phyloP scores from a whole-genome alignment of 2,329 filamentous ascomycete genomes.

The Neopestalotiopsis rosae region DNA sequence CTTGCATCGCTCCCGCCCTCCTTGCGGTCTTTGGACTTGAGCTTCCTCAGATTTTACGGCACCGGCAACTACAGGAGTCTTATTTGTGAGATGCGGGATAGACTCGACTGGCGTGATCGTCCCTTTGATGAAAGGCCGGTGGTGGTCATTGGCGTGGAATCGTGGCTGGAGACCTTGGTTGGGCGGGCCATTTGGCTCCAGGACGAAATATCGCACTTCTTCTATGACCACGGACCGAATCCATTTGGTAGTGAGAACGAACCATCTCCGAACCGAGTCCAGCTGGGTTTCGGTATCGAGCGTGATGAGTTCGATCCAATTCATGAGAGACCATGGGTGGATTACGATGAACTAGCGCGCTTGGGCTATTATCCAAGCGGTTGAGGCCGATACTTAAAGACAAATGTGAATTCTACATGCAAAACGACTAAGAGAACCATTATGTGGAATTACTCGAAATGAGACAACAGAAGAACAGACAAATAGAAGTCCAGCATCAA shows the following conservation, averaged over 20 bases:
- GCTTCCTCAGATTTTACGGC: background rate
- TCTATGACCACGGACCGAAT: background rate
- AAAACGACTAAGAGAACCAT: too few relatives aligned
- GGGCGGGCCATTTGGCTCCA: background rate
- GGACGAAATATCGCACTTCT: background rate
- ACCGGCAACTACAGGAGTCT: background rate
- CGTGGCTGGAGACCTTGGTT: background rate
- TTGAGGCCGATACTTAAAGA: too few relatives aligned
- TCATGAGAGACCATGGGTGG: background rate
- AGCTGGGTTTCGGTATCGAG: background rate
- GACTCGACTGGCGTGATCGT: background rate
- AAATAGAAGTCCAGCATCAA: too few relatives aligned
- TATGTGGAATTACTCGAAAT: too few relatives aligned
- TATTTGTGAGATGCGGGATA: background rate
- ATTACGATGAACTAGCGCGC: background rate
- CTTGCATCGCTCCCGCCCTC: background rate
- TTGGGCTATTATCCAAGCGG: background rate
- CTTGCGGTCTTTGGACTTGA: background rate
- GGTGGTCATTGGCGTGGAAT: background rate
- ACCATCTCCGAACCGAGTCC: background rate
- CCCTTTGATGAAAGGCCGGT: background rate
- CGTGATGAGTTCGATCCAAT: background rate
- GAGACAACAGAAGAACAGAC: too few relatives aligned
- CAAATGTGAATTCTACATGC: too few relatives aligned
- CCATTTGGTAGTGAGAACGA: background rate